Percentiles rank a stretch among this genome's conserved stretches.
These are phyloP conservation scores for Sarocladium strictum DNA, from an alignment of 2,329 filamentous ascomycete genomes.

Conservation along the genomic window DNA sequence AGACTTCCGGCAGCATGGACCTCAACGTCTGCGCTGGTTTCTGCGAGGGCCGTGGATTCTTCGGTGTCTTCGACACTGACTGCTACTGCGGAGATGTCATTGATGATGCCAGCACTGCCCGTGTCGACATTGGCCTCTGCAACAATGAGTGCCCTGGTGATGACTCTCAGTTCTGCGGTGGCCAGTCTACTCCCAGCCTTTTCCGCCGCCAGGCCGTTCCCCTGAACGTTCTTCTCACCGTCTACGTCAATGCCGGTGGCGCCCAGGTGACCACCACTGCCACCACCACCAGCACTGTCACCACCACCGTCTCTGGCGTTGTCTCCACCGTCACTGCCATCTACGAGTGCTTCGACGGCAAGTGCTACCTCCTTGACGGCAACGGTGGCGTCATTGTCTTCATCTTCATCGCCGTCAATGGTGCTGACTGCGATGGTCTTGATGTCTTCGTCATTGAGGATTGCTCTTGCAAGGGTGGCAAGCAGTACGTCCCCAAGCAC, in stretches of 20 bases:
- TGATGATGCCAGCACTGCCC: conserved; percentile 10
- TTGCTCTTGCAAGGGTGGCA: conserved; percentile 17
- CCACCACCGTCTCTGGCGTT: conserved; percentile 11
- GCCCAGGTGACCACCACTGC: conserved; percentile 16
- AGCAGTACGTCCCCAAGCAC: conserved; percentile 16
- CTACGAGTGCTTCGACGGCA: conserved; percentile 15
- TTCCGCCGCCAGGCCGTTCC: conserved; percentile 16
- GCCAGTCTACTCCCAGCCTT: conserved; percentile 10
- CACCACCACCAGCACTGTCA: conserved; percentile 13
- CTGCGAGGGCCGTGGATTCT: neutral
- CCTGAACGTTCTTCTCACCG: conserved; percentile 18
- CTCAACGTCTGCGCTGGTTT: neutral
- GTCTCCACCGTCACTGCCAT: conserved; percentile 14
- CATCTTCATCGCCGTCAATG: conserved; percentile 17
- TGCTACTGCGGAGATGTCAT: conserved; percentile 19
- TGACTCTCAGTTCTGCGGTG: neutral
- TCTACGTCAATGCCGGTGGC: conserved; percentile 15
- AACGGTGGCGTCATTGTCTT: conserved; percentile 12
- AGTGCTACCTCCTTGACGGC: conserved; percentile 12
- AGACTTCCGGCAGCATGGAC: neutral
- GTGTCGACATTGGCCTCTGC: conserved; percentile 12
- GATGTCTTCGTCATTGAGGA: conserved; percentile 15
- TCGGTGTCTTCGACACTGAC: conserved; percentile 10
- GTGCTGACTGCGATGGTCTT: conserved; percentile 15
- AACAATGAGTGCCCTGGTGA: conserved; percentile 18